Conservation (phyloP, 2,329 filamentous ascomycete genomes). For the Penicillium sp. region DNA sequence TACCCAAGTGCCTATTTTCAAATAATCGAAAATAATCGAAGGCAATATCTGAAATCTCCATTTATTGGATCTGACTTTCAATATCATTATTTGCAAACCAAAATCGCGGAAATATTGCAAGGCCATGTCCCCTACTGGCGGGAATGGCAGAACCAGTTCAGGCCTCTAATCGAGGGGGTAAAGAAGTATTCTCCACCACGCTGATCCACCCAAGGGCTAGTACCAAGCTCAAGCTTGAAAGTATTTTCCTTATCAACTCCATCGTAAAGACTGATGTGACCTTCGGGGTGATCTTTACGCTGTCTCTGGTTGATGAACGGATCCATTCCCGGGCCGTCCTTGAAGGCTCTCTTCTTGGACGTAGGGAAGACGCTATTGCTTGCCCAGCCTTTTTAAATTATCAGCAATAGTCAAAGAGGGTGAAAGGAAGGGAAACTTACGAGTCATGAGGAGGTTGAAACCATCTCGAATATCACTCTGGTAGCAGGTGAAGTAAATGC, state of each 20-base stretch:
- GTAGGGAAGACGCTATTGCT: slow-evolving; percentile 19
- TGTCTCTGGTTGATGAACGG: slow-evolving; percentile 20
- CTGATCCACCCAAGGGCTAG: slow-evolving; percentile 4
- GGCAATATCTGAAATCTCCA: too few relatives aligned
- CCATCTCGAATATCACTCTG: slow-evolving; percentile 45
- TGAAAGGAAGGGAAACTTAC: slow-evolving; percentile 11
- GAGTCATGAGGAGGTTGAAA: slow-evolving; percentile 33
- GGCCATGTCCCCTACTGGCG: too few relatives aligned
- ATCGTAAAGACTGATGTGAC: slow-evolving; percentile 2
- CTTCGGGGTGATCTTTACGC: slow-evolving; percentile 12
- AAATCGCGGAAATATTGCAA: too few relatives aligned
- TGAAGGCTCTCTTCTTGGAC: background rate
- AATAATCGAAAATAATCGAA: too few relatives aligned
- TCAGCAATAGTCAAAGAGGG: background rate
- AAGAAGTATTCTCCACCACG: slow-evolving; percentile 10
- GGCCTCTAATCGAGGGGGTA: slow-evolving; percentile 5
- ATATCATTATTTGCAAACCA: too few relatives aligned
- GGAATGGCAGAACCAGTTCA: slow-evolving; percentile 1
- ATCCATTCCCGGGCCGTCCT: slow-evolving; percentile 18
- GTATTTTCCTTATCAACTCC: background rate
- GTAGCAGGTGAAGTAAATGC: slow-evolving; percentile 49
- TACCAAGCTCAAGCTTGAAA: background rate
- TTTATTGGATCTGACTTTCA: too few relatives aligned
- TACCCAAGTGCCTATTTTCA: too few relatives aligned
- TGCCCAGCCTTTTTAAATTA: slow-evolving; percentile 19